Evolutionary conservation across 1,139 yeast genomes (phyloP).

Genomic region (Hemisphaericaspora xylanilytica): DNA sequence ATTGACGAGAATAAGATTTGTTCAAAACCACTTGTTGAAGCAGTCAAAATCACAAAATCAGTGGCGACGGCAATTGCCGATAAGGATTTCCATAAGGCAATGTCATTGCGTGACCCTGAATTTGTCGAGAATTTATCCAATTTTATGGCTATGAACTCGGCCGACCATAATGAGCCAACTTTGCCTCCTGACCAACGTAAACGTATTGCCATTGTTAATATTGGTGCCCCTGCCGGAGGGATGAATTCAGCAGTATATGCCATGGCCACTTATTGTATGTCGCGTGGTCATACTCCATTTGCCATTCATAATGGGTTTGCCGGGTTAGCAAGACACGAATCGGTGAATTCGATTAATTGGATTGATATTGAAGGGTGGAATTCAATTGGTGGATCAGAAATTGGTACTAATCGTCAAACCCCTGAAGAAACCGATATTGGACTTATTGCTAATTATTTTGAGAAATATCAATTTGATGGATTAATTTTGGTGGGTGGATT

Average conservation of each 20-base stretch:
- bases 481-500: constrained; percentile 75
- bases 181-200: constrained; percentile 57
- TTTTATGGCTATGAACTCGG: constrained; percentile 59
- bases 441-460: constrained; percentile 72
- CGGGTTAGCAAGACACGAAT: constrained; percentile 74
- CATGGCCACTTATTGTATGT: constrained; percentile 69
- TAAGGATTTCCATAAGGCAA: constrained; percentile 63
- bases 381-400: constrained; percentile 75
- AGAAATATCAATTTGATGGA: constrained; percentile 71
- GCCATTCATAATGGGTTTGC: constrained; percentile 77
- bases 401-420: constrained; percentile 74
- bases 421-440: constrained; percentile 70
- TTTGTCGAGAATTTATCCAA: constrained; percentile 65
- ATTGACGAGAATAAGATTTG: constrained; percentile 69
- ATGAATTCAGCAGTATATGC: constrained; percentile 77
- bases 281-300: constrained; percentile 70
- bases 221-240: constrained; percentile 85
- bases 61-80: constrained; percentile 66
- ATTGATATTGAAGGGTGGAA: constrained; percentile 73
- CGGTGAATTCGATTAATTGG: constrained; percentile 63
- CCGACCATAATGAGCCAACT: constrained; percentile 55
- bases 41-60: constrained; percentile 64
- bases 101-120: constrained; percentile 66
- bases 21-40: constrained; percentile 67
- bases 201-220: constrained; percentile 69